phyloP scores from a whole-genome alignment of 2,329 filamentous ascomycete genomes.

The Westerdykella sp. region DNA sequence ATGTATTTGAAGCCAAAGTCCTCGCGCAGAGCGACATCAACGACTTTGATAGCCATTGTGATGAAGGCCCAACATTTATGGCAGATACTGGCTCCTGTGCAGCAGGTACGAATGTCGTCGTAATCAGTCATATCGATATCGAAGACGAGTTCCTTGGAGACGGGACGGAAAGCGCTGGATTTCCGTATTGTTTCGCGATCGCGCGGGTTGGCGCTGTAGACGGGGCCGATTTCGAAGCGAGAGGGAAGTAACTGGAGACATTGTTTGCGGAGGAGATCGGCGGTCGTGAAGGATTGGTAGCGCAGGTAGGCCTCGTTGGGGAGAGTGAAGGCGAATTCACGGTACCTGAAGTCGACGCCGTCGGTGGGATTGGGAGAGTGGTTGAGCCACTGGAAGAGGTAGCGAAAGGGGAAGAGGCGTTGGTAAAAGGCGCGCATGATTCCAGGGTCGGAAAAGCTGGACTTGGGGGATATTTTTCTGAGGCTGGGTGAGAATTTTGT shows the following conservation, averaged over 20 bases:
- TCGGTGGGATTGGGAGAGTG: conserved; percentile 69
- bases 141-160: conserved; percentile 93
- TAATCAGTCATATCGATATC: conserved; percentile 99
- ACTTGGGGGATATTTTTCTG: conserved; percentile 36
- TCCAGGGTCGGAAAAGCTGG: conserved; percentile 62
- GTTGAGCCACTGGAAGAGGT: conserved; percentile 96
- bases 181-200: conserved; percentile 85
- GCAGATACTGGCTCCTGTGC: conserved; percentile 88
- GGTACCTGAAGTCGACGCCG: conserved; percentile 80
- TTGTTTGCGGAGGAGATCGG: conserved; percentile 78
- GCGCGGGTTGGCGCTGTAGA: conserved; percentile 88
- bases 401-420: conserved; percentile 88
- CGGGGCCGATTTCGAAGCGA: conserved; percentile 97
- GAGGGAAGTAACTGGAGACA: conserved; percentile 81
- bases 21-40: conserved; percentile 79
- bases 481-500: conserved; percentile 9
- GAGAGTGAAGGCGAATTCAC: conserved; percentile 95
- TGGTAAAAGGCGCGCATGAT: conserved; percentile 93
- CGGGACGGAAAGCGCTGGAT: conserved; percentile 72
- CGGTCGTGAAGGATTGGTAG: conserved; percentile 73
- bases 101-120: conserved; percentile 93
- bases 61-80: conserved; percentile 94
- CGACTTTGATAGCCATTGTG: conserved; percentile 93
- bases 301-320: conserved; percentile 86
- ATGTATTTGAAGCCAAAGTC: conserved; percentile 98